Percentiles rank a stretch among this genome's conserved stretches.
Conservation (phyloP, 2,329 filamentous ascomycete species). For the Fusarium sp. region DNA sequence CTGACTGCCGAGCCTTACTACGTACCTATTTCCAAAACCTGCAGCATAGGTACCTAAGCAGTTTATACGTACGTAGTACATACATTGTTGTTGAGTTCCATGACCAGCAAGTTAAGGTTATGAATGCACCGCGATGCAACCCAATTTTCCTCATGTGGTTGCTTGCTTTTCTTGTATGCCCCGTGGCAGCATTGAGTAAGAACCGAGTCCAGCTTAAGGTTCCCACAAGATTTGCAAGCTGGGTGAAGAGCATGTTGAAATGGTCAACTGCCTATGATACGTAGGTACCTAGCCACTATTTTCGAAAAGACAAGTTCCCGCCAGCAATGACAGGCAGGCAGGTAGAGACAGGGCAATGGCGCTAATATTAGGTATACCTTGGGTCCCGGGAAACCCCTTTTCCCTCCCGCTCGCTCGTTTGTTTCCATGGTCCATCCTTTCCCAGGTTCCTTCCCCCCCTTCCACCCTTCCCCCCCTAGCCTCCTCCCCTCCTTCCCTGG, state of each 20-base stretch:
- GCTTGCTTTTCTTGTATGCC: neutral
- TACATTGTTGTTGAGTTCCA: neutral
- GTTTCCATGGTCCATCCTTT: constrained; percentile 30
- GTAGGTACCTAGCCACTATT: no score
- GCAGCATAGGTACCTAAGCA: neutral
- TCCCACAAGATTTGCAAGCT: neutral
- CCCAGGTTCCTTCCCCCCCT: constrained; percentile 1
- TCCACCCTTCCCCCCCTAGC: neutral
- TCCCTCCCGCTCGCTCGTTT: constrained; percentile 39
- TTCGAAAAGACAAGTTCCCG: neutral
- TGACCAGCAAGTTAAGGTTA: neutral
- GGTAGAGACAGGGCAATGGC: constrained; percentile 34
- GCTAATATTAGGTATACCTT: constrained; percentile 24
- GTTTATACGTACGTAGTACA: neutral
- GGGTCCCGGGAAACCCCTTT: constrained; percentile 42
- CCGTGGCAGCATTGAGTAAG: no score
- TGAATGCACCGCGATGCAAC: neutral
- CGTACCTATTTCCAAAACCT: neutral
- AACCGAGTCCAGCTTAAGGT: neutral
- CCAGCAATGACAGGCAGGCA: neutral
- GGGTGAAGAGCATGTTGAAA: neutral
- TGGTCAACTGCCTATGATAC: neutral
- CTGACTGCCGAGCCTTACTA: neutral
- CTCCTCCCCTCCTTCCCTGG: no score
- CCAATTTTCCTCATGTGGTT: neutral